Base-by-base conservation (phyloP, 1,139 yeast species). In the Dujonia santamariae region DNA sequence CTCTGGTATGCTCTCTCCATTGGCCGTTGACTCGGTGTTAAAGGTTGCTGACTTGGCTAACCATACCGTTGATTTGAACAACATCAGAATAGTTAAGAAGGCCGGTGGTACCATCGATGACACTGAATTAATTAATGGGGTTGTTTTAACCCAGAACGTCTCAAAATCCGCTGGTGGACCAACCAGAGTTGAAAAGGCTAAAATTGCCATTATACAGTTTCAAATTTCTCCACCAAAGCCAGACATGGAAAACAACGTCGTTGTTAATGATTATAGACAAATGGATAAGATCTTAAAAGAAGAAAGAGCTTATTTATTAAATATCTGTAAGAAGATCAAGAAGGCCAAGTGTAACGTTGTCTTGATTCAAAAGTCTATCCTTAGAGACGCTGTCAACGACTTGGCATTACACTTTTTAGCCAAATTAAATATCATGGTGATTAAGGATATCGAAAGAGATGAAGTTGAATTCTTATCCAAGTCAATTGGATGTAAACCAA, bases 201-300 rank as follows among this genome's bases (percentile, higher is more conserved):
- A 71, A 45, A 87, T 92, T 48, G 99, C 94, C 9, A 74, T 92
- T 50, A 76, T 92, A 44, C 99, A 94, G 63, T 92, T 92, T 67
- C 98, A 92, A 63, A 72, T 92, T 42, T 88, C 97, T 21, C 98
- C 99, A 29, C 99, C 99, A 49, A 92, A 92, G 59, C 99, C 99
- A 26, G 99, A 92, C 56, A 86, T 94, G 84, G 98, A 92, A 63
- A 92, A 92, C 58, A 92, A 90, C 56, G 94, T 92, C 38, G 96
- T 94, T 36, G 97, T 92, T 36, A 92, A 86, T 56, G 99, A 92
- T 61, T 92, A 92, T 67, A 79, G 98, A 64, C 98, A 94, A 63
- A 92, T 92, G 99, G 99, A 92, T 64, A 92, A 90, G 68, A 92
- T 92, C 49, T 72, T 92, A 55, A 94, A 94, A 57, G 99, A 92